Evolutionary conservation across 2,329 filamentous ascomycete species (phyloP).

Genomic region (Lachnellula arida): DNA sequence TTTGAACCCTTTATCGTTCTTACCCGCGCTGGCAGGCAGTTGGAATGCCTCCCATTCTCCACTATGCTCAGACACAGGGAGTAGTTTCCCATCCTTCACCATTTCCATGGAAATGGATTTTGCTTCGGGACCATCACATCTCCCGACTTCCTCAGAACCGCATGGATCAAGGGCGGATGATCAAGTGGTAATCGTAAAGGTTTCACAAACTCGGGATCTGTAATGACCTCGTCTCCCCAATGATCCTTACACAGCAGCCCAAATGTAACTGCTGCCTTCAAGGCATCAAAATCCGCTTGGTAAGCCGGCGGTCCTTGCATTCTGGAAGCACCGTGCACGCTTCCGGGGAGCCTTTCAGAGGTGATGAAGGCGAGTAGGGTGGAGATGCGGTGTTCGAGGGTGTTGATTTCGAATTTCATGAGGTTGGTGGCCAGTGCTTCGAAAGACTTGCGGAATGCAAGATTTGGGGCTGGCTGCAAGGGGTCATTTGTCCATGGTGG

Average conservation of each 20-base stretch:
- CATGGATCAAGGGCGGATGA: slow-evolving; percentile 6
- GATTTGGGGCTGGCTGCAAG: not conserved
- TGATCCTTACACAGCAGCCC: not conserved
- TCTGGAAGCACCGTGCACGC: slow-evolving; percentile 2
- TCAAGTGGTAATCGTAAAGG: not conserved
- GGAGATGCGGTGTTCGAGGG: slow-evolving; percentile 10
- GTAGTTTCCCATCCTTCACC: not conserved
- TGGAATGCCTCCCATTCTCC: not conserved
- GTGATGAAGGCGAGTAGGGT: slow-evolving; percentile 10
- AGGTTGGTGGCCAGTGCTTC: slow-evolving; percentile 6
- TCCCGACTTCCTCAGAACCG: not conserved
- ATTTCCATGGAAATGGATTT: slow-evolving; percentile 7
- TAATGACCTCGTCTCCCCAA: not conserved
- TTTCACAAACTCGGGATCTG: not conserved
- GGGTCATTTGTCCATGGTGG: not conserved
- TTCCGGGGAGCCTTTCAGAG: slow-evolving; percentile 4
- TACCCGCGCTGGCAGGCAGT: not conserved
- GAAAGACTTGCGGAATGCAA: not conserved
- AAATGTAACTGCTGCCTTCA: not conserved
- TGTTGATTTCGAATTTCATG: slow-evolving; percentile 11
- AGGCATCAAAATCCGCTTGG: slow-evolving; percentile 3
- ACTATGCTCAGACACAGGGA: not conserved
- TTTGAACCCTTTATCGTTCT: not conserved
- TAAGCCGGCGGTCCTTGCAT: not conserved
- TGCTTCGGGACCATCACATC: not conserved